These are phyloP conservation scores for Dinochytrium kinnereticum DNA, from an alignment of 371 early-diverging fungal genomes.

Conservation along the genomic window DNA sequence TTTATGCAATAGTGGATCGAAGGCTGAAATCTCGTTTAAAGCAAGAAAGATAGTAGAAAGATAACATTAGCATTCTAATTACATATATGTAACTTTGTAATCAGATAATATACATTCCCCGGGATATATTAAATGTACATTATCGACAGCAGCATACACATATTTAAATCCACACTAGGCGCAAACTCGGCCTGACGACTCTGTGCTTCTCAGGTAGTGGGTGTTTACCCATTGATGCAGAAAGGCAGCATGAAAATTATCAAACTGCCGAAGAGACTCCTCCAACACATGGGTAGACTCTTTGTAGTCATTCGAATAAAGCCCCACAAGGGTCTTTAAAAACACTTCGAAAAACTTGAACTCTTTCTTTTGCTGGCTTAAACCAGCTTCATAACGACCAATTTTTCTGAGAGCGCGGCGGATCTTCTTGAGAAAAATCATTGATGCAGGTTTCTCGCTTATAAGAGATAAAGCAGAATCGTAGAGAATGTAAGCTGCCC, in stretches of 20 bases:
- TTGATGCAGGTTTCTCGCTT: too few relatives aligned
- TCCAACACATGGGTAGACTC: not conserved
- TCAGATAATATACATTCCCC: too few relatives aligned
- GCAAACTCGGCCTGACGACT: too few relatives aligned
- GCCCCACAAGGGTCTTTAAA: not conserved
- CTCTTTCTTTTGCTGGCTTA: not conserved
- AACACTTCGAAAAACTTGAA: not conserved
- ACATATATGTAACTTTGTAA: too few relatives aligned
- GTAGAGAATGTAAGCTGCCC: not conserved
- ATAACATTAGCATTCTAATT: too few relatives aligned
- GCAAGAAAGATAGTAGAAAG: too few relatives aligned
- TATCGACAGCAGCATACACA: too few relatives aligned
- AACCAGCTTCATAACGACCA: not conserved
- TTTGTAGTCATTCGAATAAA: not conserved
- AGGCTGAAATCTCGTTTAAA: too few relatives aligned
- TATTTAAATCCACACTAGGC: too few relatives aligned
- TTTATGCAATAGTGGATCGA: too few relatives aligned
- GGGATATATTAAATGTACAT: too few relatives aligned
- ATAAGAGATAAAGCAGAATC: not conserved
- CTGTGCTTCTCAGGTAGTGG: too few relatives aligned
- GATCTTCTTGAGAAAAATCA: not conserved
- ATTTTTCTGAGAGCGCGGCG: not conserved
- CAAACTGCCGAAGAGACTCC: not conserved
- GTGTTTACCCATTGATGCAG: not conserved
- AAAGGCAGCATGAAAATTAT: not conserved